These are phyloP conservation scores for Tephrocybe sp. DNA, from an alignment of 768 basidiomycete species.

Conservation along the genomic window DNA sequence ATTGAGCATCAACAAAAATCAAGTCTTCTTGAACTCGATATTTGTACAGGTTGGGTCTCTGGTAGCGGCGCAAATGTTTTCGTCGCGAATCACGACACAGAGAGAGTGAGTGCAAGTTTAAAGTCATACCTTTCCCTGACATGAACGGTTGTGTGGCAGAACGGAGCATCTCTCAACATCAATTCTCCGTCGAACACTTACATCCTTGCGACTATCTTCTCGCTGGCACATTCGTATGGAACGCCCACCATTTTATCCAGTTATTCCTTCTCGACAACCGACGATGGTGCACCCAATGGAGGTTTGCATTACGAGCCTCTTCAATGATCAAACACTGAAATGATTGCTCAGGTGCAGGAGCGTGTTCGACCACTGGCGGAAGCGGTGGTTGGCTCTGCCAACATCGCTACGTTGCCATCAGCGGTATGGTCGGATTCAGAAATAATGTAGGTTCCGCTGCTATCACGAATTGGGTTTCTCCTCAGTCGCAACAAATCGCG, in stretches of 20 bases:
- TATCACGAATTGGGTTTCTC: slow-evolving; percentile 57
- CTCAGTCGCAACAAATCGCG: slow-evolving; percentile 57
- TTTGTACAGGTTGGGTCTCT: slow-evolving; percentile 52
- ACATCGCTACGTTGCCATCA: slow-evolving; percentile 55
- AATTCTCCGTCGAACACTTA: slow-evolving; percentile 68
- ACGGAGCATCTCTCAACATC: slow-evolving; percentile 50
- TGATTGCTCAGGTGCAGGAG: slow-evolving; percentile 36
- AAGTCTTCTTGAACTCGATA: background rate
- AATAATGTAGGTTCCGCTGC: slow-evolving; percentile 52
- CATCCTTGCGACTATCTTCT: slow-evolving; percentile 57
- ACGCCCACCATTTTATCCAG: slow-evolving; percentile 62
- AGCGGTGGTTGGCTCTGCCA: slow-evolving; percentile 66
- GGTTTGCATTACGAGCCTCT: slow-evolving; percentile 28
- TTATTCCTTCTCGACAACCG: slow-evolving; percentile 47
- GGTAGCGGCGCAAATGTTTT: slow-evolving; percentile 58
- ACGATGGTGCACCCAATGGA: slow-evolving; percentile 60
- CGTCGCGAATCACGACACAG: slow-evolving; percentile 70
- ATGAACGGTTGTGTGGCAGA: slow-evolving; percentile 25
- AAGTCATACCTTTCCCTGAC: background rate
- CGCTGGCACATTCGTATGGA: slow-evolving; percentile 66
- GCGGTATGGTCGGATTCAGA: slow-evolving; percentile 65
- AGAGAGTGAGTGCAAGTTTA: slow-evolving; percentile 36
- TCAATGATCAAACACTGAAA: background rate
- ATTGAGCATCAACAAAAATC: background rate
- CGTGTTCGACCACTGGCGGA: slow-evolving; percentile 49